Conservation (phyloP, 2,329 filamentous ascomycete genomes). For the Pezicula neosporulosa region DNA sequence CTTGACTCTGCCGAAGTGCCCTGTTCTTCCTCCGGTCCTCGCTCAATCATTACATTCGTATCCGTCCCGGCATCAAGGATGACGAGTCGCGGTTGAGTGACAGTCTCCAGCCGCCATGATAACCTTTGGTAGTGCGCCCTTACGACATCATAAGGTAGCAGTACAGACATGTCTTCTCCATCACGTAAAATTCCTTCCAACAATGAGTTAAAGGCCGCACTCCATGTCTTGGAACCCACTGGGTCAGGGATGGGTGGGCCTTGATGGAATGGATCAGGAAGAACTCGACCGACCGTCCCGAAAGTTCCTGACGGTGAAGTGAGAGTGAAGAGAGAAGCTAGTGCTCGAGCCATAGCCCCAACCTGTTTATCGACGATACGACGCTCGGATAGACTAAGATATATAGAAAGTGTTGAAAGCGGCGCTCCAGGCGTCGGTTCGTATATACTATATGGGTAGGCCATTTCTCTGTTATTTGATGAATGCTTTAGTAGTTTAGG, state of each 20-base stretch:
- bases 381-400: conserved; percentile 21
- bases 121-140: conserved; percentile 49
- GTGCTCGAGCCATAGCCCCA: conserved; percentile 20
- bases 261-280: conserved; percentile 15
- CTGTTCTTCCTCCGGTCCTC: conserved; percentile 6
- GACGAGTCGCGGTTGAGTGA: conserved; percentile 49
- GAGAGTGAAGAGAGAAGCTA: conserved; percentile 22
- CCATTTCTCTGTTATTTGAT: conserved; percentile 24
- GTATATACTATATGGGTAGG: conserved; percentile 27
- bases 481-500: conserved; percentile 30
- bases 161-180: conserved; percentile 56
- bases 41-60: conserved; percentile 43
- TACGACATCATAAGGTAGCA: conserved; percentile 53
- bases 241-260: conserved; percentile 2
- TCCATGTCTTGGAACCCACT: conserved; percentile 43
- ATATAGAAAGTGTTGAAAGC: conserved; percentile 21
- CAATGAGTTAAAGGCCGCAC: conserved; percentile 51
- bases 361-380: conserved; percentile 23
- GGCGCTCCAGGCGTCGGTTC: conserved; percentile 17
- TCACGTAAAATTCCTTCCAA: conserved; percentile 55
- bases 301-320: conserved; percentile 25
- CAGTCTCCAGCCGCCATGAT: conserved; percentile 45
- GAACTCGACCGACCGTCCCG: conserved; percentile 22
- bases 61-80: conserved; percentile 50
- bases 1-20: conserved; percentile 4